Evolutionary conservation across 768 basidiomycete genomes (phyloP), one percentile per base, ranked within the genome.

Genomic region (Ramaria rubella): DNA sequence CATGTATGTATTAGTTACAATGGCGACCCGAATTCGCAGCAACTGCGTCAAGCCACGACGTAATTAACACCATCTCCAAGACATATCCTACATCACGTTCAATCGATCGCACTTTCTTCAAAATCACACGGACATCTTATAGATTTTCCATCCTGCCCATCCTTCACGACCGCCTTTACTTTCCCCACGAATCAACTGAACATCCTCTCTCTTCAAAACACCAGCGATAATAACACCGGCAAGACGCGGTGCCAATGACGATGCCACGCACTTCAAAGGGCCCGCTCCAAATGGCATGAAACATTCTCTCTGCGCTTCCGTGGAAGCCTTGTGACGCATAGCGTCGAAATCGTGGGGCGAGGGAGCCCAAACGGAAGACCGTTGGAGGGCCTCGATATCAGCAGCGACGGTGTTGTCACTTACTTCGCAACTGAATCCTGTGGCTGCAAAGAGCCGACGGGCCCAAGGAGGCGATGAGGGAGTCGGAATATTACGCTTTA

Each of bases 251-350:
- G 79, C 82, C 75, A 81, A 81, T 3, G 64, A 67, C 17, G 63
- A 62, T 0, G 77, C 82, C 7, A 77, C 69, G 49, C 81, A 82
- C n/a, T 68, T 62, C 51, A 82, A 60, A 11, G 68, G 68, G 1
- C 79, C 79, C 49, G 64, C 61, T 1, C 83, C 83, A 60, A 85
- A 85, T 0, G 79, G 70, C 12, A 70, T 43, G 9, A 76, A 61
- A 61, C 56, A 29, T 68, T 66, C 56, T 62, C 63, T 45, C 15
- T 64, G 36, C 42, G 52, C 45, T 46, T 49, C 23, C 5, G 40
- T 49, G 23, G 52, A 21, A 19, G 27, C 56, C 23, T 80, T 69
- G 23, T 68, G 69, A 5, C 73, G 68, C 68, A 63, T 63, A 4
- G 83, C 76, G 36, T 80, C 70, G 62, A 81, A 85, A 0, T 36